Evolutionary conservation across 148 eudicot species (phyloP), one percentile per base, ranked within the genome.

Genomic region (Silene conica): DNA sequence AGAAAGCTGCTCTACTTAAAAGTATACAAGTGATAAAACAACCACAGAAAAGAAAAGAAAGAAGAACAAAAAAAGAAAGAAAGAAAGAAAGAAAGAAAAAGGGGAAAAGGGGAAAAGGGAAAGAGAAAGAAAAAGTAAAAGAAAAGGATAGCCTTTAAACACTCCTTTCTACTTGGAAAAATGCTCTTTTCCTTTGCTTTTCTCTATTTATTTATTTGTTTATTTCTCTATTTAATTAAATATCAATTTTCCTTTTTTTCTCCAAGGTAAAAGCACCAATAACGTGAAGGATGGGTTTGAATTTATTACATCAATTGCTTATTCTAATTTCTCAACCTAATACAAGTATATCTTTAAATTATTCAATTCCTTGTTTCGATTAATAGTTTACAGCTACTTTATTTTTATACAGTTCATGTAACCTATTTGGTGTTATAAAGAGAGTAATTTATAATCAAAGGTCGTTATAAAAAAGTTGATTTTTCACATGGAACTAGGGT

Each of bases 221-320:
- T n/a, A n/a, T n/a, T n/a, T n/a, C n/a, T n/a, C n/a, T 26, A 69
- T 21, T 63, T 52, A 52, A 65, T 2, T 15, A 18, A 46, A n/a
- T 19, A 11, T 56, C 14, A 50, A 38, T 2, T 45, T 21, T 0
- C 4, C 52, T 63, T n/a, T 8, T 48, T 48, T 48, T 13, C 28
- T 64, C 26, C 0, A 16, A 43, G 15, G 55, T 68, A 21, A 73
- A 78, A 59, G 73, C 81, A 78, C 69, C 68, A 78, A 73, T 76
- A 68, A 62, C 77, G 77, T 78, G 81, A 78, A 43, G 54, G 77
- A 67, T 73, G 62, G 72, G 69, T 68, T 67, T 78, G 66, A 78
- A 58, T 56, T 64, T 54, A 66, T 38, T 56, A 65, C 57, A 54
- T 38, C 72, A 55, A 58, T n/a, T 72, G 28, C 3, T 15, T 26